Conservation (phyloP, 208 protist genomes). For the Trypanosoma caninum region DNA sequence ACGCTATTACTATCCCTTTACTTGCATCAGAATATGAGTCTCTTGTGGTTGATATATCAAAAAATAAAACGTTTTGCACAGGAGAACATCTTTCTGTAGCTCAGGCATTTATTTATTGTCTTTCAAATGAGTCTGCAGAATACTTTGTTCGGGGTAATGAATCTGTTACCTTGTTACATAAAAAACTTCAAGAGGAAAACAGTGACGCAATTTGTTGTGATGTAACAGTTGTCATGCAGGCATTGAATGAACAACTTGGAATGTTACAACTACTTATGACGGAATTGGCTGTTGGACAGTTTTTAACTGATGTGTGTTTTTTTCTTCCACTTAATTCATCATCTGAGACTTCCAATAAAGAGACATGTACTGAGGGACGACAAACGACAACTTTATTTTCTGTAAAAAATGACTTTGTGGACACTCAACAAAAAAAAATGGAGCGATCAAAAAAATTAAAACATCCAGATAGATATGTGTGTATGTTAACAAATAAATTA, state of each 20-base stretch:
- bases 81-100: slow-evolving; percentile 39
- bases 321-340: slow-evolving; percentile 3
- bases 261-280: slow-evolving; percentile 69
- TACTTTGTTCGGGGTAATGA: slow-evolving; percentile 62
- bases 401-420: too few species aligned
- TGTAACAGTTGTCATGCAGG: slow-evolving; percentile 40
- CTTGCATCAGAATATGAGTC: slow-evolving; percentile 32
- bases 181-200: slow-evolving; percentile 46
- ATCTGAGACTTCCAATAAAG: too few species aligned
- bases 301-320: slow-evolving; percentile 56
- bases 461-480: slow-evolving; percentile 72
- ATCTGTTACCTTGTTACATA: slow-evolving; percentile 47
- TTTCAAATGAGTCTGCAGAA: slow-evolving; percentile 59
- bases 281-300: slow-evolving; percentile 64
- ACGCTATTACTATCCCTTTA: slow-evolving; percentile 51
- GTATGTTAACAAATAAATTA: slow-evolving; percentile 81
- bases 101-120: slow-evolving; percentile 69
- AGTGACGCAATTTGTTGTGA: slow-evolving; percentile 37
- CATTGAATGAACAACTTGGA: slow-evolving; percentile 67
- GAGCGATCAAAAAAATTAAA: slow-evolving; percentile 43
- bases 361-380: too few species aligned
- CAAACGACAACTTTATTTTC: too few species aligned
- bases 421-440: not conserved
- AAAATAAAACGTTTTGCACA: slow-evolving; percentile 45
- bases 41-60: slow-evolving; percentile 49